phyloP scores from a whole-genome alignment of 2,329 filamentous ascomycete genomes.

The Pseudocercospora fijiensis region DNA sequence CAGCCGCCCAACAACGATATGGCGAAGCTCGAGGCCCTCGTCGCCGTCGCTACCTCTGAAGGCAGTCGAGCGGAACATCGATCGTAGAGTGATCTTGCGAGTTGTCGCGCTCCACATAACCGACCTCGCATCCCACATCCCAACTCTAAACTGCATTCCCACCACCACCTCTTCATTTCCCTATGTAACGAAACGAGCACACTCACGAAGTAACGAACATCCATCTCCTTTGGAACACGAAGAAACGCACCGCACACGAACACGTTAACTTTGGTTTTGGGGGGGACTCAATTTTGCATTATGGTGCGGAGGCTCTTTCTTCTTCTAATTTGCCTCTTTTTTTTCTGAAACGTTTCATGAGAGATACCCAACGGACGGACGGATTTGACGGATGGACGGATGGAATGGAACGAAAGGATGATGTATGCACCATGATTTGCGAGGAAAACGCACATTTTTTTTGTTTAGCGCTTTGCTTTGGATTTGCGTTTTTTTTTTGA shows the following conservation, averaged over 20 bases:
- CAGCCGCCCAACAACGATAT: slow-evolving; percentile 47
- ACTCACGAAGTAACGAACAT: slow-evolving; percentile 8
- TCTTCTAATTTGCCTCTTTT: background rate
- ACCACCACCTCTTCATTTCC: background rate
- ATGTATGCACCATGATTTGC: background rate
- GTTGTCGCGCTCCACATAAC: no score
- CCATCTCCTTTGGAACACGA: slow-evolving; percentile 12
- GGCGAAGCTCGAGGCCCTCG: slow-evolving; percentile 60
- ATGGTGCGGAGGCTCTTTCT: background rate
- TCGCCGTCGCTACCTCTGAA: slow-evolving; percentile 64
- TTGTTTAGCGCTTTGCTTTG: background rate
- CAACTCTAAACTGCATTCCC: background rate
- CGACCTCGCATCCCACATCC: background rate
- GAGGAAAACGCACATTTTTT: background rate
- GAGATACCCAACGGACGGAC: background rate
- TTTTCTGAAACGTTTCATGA: background rate
- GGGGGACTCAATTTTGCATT: background rate
- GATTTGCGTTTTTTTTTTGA: no score
- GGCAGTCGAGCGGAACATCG: slow-evolving; percentile 38
- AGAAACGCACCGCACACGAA: background rate
- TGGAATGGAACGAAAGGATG: background rate
- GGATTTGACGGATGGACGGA: no score
- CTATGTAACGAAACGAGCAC: slow-evolving; percentile 7
- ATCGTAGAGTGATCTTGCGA: slow-evolving; percentile 8
- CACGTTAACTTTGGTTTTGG: background rate